Percentiles rank a stretch among this genome's conserved stretches.
phyloP scores from a whole-genome alignment of 306 rosid species.

The Rosa persica region DNA sequence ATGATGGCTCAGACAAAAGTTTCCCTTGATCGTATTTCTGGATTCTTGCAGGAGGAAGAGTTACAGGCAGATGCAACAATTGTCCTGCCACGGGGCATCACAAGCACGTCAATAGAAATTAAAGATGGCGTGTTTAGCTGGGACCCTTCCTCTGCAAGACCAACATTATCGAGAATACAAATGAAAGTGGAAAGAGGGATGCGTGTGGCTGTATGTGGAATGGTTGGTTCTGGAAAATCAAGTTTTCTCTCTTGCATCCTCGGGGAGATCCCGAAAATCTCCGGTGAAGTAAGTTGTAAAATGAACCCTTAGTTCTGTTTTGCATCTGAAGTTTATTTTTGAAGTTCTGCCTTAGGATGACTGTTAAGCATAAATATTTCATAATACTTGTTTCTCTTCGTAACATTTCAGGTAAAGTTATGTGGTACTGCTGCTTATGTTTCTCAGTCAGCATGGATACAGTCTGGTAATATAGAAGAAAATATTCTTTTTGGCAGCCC shows the following conservation, averaged over 20 bases:
- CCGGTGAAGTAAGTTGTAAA: conserved; percentile 82
- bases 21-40: conserved; percentile 90
- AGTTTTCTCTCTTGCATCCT: conserved; percentile 96
- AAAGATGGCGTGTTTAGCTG: conserved; percentile 73
- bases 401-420: conserved; percentile 62
- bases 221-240: conserved; percentile 95
- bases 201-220: conserved; percentile 97
- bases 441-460: conserved; percentile 95
- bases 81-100: conserved; percentile 63
- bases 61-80: conserved; percentile 89
- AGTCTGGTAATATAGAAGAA: conserved; percentile 90
- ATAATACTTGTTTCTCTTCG: conserved; percentile 19
- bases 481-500: conserved; percentile 86
- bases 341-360: neutral
- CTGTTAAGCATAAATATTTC: neutral
- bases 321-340: conserved; percentile 18
- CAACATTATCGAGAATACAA: conserved; percentile 76
- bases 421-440: conserved; percentile 92
- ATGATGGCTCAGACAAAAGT: conserved; percentile 99
- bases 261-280: conserved; percentile 87
- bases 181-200: conserved; percentile 79
- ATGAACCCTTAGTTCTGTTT: conserved; percentile 31
- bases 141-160: conserved; percentile 73
- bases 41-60: conserved; percentile 92
- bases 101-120: conserved; percentile 77